A percentile compares a stretch with the other conserved stretches of the same genome.
Conservation (phyloP, 2,329 filamentous ascomycete genomes). For the Pseudocercospora crystallina region DNA sequence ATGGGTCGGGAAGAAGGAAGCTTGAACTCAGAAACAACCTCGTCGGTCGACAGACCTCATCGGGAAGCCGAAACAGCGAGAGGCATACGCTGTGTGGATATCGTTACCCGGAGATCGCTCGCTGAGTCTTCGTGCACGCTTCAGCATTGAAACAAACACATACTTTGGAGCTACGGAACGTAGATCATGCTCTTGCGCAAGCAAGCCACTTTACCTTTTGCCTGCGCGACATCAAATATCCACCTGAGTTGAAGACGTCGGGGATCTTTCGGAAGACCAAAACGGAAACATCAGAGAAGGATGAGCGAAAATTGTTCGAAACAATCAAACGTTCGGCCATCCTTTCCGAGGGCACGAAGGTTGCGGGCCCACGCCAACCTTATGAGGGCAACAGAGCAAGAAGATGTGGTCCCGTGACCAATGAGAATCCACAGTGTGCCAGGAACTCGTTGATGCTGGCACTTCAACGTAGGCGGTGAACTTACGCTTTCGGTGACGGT, state of each 20-base stretch:
- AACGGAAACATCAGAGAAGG: conserved; percentile 7
- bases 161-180: too few species aligned
- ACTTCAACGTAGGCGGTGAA: conserved; percentile 5
- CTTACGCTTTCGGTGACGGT: neutral
- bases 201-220: neutral
- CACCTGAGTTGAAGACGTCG: neutral
- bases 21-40: conserved; percentile 12
- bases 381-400: neutral
- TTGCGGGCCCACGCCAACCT: conserved; percentile 3
- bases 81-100: neutral
- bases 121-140: conserved; percentile 4
- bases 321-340: neutral
- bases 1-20: conserved; percentile 1
- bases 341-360: neutral
- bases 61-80: conserved; percentile 4
- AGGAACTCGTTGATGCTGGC: neutral
- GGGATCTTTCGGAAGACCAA: conserved; percentile 8
- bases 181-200: conserved; percentile 2
- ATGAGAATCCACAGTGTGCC: neutral
- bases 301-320: conserved; percentile 3
- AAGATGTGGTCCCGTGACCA: neutral
- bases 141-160: too few species aligned
- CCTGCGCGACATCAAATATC: neutral
- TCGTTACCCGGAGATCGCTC: conserved; percentile 6
- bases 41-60: neutral